A percentile compares a stretch with the other conserved stretches of the same genome.
These are phyloP conservation scores for Paramyrothecium sp. DNA, from an alignment of 2,329 filamentous ascomycete genomes.

Conservation along the genomic window DNA sequence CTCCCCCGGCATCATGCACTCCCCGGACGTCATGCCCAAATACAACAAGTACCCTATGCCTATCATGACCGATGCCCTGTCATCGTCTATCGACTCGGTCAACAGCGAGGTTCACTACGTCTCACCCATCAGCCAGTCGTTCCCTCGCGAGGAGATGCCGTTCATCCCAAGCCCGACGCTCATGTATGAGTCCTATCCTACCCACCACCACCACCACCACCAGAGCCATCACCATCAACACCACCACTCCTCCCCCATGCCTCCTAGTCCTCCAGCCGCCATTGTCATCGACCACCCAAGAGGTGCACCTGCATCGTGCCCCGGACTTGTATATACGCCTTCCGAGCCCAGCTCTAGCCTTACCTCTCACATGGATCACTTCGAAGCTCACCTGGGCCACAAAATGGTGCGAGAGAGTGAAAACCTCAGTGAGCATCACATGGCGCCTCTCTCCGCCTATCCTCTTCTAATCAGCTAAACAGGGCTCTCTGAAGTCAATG, in stretches of 20 bases:
- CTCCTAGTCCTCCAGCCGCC: constrained; percentile 53
- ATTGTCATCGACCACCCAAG: constrained; percentile 53
- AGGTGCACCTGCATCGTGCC: constrained; percentile 57
- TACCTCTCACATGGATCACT: constrained; percentile 56
- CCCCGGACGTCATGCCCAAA: constrained; percentile 31
- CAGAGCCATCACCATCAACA: constrained; percentile 40
- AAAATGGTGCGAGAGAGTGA: constrained; percentile 56
- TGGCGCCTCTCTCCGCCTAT: constrained; percentile 30
- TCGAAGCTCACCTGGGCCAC: constrained; percentile 53
- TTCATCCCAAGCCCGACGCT: constrained; percentile 55
- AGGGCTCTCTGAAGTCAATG: constrained; percentile 53
- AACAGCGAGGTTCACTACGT: constrained; percentile 62
- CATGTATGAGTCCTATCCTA: constrained; percentile 56
- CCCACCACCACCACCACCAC: constrained; percentile 41
- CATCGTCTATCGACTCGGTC: constrained; percentile 56
- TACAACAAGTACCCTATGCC: constrained; percentile 45
- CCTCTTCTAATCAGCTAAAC: constrained; percentile 34
- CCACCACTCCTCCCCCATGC: constrained; percentile 49
- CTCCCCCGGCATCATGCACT: constrained; percentile 35
- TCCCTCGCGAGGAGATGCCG: constrained; percentile 55
- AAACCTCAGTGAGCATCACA: constrained; percentile 48
- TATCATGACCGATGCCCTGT: constrained; percentile 48
- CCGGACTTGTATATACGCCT: constrained; percentile 59
- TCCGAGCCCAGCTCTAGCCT: constrained; percentile 62
- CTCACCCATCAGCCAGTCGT: constrained; percentile 58